phyloP scores from a whole-genome alignment of 2,329 filamentous ascomycete species.

The Neonectria faginata region DNA sequence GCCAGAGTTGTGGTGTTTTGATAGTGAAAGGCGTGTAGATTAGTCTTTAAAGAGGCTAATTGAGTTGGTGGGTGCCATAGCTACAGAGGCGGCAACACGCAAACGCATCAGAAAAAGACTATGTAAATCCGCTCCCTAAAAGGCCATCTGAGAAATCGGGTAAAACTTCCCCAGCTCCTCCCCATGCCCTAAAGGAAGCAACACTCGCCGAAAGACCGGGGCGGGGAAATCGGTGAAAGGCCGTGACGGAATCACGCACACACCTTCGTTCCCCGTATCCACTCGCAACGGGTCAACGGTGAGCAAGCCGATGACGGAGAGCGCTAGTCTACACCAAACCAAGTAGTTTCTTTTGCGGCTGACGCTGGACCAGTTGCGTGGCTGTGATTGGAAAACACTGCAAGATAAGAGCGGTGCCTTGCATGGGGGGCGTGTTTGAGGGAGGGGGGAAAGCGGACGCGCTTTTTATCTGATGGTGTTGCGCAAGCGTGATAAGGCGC shows the following conservation, averaged over 20 bases:
- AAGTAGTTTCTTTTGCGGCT: constrained; percentile 1
- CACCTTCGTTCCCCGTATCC: constrained; percentile 18
- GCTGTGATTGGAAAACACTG: constrained; percentile 21
- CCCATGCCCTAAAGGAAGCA: constrained; percentile 11
- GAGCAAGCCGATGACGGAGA: constrained; percentile 29
- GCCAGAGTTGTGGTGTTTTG: constrained; percentile 7
- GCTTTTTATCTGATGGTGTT: not conserved
- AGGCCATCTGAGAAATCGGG: not conserved
- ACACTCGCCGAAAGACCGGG: constrained; percentile 21
- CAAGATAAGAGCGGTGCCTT: constrained; percentile 28
- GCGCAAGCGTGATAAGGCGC: not conserved
- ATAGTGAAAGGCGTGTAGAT: not conserved
- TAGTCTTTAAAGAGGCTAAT: not conserved
- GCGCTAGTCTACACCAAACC: constrained; percentile 6
- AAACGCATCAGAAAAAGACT: not conserved
- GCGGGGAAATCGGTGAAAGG: constrained; percentile 25
- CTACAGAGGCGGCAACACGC: not conserved
- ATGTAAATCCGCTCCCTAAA: not conserved
- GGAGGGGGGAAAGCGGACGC: not conserved
- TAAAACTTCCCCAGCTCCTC: constrained; percentile 13
- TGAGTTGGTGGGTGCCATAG: not conserved
- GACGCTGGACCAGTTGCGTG: constrained; percentile 17
- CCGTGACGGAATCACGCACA: constrained; percentile 19
- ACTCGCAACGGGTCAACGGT: constrained; percentile 27
- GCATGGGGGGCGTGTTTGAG: constrained; percentile 16